Evolutionary conservation across 2,329 filamentous ascomycete species (phyloP).

Genomic region (Fusarium pseudonygamai): DNA sequence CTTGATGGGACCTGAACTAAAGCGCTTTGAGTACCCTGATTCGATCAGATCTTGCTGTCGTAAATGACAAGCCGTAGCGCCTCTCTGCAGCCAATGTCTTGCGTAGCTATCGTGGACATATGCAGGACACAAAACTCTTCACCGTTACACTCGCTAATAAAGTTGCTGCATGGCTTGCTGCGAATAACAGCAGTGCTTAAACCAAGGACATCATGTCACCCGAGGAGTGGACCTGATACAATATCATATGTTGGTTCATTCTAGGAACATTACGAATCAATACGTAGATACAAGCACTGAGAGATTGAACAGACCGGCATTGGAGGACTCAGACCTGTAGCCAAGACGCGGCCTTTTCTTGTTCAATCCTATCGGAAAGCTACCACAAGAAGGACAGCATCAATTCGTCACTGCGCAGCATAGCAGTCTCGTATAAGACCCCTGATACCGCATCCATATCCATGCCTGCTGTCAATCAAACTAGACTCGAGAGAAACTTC

Average conservation of each 20-base stretch:
- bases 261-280: not conserved
- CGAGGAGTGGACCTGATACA: not conserved
- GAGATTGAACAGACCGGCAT: not conserved
- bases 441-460: constrained; percentile 12
- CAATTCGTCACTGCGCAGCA: not conserved
- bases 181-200: not conserved
- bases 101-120: not conserved
- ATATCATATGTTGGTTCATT: not conserved
- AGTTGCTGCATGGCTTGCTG: not conserved
- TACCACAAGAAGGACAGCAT: not conserved
- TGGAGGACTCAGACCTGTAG: not conserved
- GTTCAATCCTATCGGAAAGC: not conserved
- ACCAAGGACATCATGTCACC: not conserved
- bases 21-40: not conserved
- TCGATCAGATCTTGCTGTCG: constrained; percentile 13
- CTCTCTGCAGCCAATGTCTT: not conserved
- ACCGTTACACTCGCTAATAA: not conserved
- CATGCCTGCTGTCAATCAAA: not conserved
- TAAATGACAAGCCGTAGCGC: constrained; percentile 15
- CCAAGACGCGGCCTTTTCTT: not conserved
- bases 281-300: not conserved
- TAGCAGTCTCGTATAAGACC: constrained; percentile 7
- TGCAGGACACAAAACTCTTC: not conserved
- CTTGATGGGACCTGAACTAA: constrained; percentile 5
- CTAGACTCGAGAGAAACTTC: not conserved